Evolutionary conservation across 352 stramenopile genomes (phyloP).

Genomic region (Hyphochytrium catenoides): DNA sequence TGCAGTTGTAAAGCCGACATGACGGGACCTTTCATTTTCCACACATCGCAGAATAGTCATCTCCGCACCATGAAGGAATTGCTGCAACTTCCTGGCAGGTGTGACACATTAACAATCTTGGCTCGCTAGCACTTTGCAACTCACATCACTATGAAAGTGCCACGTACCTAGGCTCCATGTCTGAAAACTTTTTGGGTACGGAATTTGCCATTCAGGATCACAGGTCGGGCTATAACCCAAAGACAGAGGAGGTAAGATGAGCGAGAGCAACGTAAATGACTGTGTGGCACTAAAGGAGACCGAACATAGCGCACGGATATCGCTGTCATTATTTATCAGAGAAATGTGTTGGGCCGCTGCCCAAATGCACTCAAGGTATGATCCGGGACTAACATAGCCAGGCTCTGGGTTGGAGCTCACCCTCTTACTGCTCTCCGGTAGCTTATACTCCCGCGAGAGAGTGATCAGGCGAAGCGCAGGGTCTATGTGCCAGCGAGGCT

Average conservation of each 20-base stretch:
- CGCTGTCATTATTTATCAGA: slow-evolving; percentile 37
- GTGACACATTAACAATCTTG: too few species aligned
- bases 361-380: slow-evolving; percentile 38
- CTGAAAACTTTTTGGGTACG: slow-evolving; percentile 48
- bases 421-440: too few species aligned
- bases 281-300: too few species aligned
- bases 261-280: too few species aligned
- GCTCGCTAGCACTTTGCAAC: too few species aligned
- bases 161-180: slow-evolving; percentile 44
- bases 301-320: slow-evolving; percentile 31
- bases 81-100: slow-evolving; percentile 17
- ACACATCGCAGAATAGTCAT: slow-evolving; percentile 47
- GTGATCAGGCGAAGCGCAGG: slow-evolving; percentile 5
- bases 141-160: slow-evolving; percentile 40
- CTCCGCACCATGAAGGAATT: slow-evolving; percentile 11
- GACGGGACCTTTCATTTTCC: slow-evolving; percentile 43
- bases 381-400: slow-evolving; percentile 19
- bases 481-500: slow-evolving; percentile 1
- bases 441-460: slow-evolving; percentile 1
- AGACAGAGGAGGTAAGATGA: too few species aligned
- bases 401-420: too few species aligned
- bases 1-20: slow-evolving; percentile 36
- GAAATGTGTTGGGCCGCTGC: slow-evolving; percentile 44
- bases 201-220: slow-evolving; percentile 59
- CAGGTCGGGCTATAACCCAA: slow-evolving; percentile 22